These are phyloP conservation scores for Fusarium sulawesiense DNA, from an alignment of 2,329 filamentous ascomycete genomes.

Conservation along the genomic window DNA sequence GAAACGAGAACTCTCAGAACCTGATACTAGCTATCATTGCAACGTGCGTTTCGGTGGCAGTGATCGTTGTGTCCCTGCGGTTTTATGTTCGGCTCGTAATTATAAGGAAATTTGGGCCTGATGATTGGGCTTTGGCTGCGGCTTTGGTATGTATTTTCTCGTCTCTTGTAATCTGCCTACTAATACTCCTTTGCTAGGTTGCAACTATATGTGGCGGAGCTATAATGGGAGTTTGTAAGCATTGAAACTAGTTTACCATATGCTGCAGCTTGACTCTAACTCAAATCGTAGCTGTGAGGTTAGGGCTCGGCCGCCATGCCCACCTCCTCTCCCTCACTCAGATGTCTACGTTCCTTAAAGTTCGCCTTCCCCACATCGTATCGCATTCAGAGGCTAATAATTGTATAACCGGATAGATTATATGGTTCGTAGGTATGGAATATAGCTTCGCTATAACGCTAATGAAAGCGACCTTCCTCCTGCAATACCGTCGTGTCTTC, in stretches of 20 bases:
- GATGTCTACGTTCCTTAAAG: background rate
- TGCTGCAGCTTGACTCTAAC: background rate
- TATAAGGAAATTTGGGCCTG: background rate
- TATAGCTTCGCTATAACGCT: background rate
- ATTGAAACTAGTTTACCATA: background rate
- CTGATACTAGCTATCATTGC: background rate
- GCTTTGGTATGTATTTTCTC: background rate
- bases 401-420: background rate
- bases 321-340: background rate
- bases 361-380: background rate
- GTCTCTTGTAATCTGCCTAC: background rate
- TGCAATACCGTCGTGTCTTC: background rate
- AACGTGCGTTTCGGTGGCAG: background rate
- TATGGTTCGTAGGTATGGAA: background rate
- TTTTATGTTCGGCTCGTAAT: background rate
- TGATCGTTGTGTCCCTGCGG: background rate
- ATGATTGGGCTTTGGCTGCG: background rate
- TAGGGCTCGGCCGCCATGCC: background rate
- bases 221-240: background rate
- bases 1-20: background rate
- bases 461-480: background rate
- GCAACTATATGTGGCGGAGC: background rate
- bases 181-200: background rate
- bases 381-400: background rate
- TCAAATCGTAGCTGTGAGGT: background rate